phyloP scores from a whole-genome alignment of 2,329 filamentous ascomycete species.

The Sporothrix mexicana region DNA sequence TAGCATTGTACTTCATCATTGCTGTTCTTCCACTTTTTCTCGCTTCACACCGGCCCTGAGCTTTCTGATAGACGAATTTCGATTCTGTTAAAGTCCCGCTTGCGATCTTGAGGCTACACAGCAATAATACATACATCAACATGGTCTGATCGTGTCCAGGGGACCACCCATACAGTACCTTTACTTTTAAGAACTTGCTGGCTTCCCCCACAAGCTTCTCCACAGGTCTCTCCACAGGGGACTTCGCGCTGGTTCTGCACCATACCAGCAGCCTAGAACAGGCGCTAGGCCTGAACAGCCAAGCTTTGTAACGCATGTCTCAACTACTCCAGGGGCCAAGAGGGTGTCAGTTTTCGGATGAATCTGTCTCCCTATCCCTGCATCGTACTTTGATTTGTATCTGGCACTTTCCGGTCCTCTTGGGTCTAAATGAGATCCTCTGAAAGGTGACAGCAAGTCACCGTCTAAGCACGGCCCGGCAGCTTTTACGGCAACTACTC shows the following conservation, averaged over 20 bases:
- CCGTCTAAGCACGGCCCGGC: too few species aligned
- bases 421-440: too few species aligned
- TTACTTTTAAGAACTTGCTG: background rate
- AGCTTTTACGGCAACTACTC: too few species aligned
- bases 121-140: too few species aligned
- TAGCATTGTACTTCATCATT: too few species aligned
- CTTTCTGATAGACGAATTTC: background rate
- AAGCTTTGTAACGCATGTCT: background rate
- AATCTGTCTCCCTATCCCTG: conserved; percentile 8
- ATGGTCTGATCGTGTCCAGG: background rate
- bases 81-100: background rate
- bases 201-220: background rate
- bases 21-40: background rate
- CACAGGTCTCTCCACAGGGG: background rate
- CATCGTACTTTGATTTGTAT: background rate
- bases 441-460: too few species aligned
- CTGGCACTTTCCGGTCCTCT: too few species aligned
- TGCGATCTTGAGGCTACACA: background rate
- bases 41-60: background rate
- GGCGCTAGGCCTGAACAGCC: background rate
- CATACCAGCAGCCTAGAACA: background rate
- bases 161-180: background rate
- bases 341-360: background rate
- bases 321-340: background rate
- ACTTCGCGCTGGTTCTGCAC: background rate